Evolutionary conservation across 768 basidiomycete genomes (phyloP).

Genomic region (Kwoniella bestiolae): DNA sequence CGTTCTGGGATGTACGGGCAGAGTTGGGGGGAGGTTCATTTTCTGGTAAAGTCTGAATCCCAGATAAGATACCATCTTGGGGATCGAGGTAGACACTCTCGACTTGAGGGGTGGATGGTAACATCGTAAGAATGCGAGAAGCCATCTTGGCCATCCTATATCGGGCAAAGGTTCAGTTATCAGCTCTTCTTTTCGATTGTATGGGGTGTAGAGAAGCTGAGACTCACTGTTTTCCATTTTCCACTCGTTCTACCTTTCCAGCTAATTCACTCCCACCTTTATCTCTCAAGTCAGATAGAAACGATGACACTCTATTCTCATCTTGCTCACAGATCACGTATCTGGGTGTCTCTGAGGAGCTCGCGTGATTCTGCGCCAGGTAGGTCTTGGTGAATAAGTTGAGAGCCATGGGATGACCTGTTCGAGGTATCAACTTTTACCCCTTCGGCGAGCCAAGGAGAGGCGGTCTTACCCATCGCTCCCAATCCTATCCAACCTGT

Average conservation of each 20-base stretch:
- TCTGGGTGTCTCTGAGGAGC: background rate
- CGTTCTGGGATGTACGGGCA: background rate
- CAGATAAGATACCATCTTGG: constrained; percentile 68
- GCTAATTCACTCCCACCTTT: constrained; percentile 37
- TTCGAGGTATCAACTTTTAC: background rate
- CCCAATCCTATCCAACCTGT: constrained; percentile 53
- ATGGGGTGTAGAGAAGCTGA: too few species aligned
- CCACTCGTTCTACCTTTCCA: constrained; percentile 30
- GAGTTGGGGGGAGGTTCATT: constrained; percentile 4
- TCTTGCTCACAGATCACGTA: constrained; percentile 49
- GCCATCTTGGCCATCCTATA: constrained; percentile 51
- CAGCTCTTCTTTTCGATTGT: too few species aligned
- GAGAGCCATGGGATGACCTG: constrained; percentile 52
- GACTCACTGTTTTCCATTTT: constrained; percentile 43
- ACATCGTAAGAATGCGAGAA: constrained; percentile 77
- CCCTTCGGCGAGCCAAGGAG: too few species aligned
- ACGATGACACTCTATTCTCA: constrained; percentile 31
- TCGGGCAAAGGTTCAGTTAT: background rate
- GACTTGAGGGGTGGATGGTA: constrained; percentile 90
- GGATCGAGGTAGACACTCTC: constrained; percentile 68
- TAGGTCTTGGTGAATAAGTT: constrained; percentile 53
- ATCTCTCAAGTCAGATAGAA: constrained; percentile 34
- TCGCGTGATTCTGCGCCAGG: constrained; percentile 20
- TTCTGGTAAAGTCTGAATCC: constrained; percentile 62
- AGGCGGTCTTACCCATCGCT: constrained; percentile 43